Conservation (phyloP, 805 yeast genomes). For the Lipomyces orientalis region DNA sequence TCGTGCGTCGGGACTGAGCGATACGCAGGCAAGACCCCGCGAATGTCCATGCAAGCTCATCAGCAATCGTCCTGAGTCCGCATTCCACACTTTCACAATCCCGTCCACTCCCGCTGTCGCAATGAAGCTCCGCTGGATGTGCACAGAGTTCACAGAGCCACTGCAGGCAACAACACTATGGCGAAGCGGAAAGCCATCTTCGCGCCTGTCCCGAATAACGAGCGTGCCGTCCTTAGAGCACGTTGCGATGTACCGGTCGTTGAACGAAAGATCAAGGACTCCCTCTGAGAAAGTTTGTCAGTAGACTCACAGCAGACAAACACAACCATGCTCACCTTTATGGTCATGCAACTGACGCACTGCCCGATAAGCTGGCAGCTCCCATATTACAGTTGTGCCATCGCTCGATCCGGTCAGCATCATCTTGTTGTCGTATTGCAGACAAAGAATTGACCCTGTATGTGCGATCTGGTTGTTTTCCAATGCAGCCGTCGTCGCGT, state of each 20-base stretch:
- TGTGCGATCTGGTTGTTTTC: slow-evolving; percentile 35
- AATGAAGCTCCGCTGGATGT: slow-evolving; percentile 39
- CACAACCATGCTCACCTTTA: background rate
- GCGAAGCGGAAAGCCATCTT: slow-evolving; percentile 26
- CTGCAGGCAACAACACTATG: slow-evolving; percentile 41
- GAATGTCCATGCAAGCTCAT: slow-evolving; percentile 77
- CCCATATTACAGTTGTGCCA: slow-evolving; percentile 45
- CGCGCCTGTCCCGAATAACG: slow-evolving; percentile 42
- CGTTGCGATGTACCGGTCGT: slow-evolving; percentile 41
- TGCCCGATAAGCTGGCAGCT: slow-evolving; percentile 38
- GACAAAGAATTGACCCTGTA: slow-evolving; percentile 46
- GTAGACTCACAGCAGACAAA: background rate
- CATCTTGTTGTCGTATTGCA: slow-evolving; percentile 40
- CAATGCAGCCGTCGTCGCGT: background rate
- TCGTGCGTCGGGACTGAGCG: slow-evolving; percentile 70
- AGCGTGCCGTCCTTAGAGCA: slow-evolving; percentile 47
- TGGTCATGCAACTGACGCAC: slow-evolving; percentile 40
- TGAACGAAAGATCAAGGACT: slow-evolving; percentile 41
- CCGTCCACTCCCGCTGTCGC: slow-evolving; percentile 65
- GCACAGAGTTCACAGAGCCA: slow-evolving; percentile 49
- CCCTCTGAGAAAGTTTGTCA: background rate
- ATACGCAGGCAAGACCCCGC: slow-evolving; percentile 84
- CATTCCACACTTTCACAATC: slow-evolving; percentile 82
- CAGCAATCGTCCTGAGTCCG: slow-evolving; percentile 68
- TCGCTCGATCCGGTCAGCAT: slow-evolving; percentile 48